Evolutionary conservation across 495 filamentous ascomycete species (phyloP), one percentile per base, ranked within the genome.

Genomic region (Poronia punctata): DNA sequence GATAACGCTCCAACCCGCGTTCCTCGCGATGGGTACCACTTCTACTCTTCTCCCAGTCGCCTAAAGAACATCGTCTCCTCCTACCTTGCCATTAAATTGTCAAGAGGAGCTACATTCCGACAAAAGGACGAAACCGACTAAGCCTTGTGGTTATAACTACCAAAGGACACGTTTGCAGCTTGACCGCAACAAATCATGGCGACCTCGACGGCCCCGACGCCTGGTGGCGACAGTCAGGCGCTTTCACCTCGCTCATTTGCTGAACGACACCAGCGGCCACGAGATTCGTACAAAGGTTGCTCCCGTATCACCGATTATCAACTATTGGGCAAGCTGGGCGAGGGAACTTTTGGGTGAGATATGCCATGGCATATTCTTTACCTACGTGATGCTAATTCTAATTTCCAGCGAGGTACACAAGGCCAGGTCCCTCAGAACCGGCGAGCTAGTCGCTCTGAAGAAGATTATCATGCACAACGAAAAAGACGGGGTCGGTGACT

Each of bases 381-480:
- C n/a, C 12, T 22, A 3, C n/a, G n/a, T n/a, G 8, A 34, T 38
- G 23, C 54, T 54, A 38, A 38, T 20, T 54, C 41, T 19, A 4
- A n/a, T 46, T 32, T 21, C 17, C 46, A 88, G 85, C 45, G 88
- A 95, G 67, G 92, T 98, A 35, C 84, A 96, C 60, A 90, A 89
- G 52, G 92, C 88, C 39, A 75, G 75, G 49, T 85, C 84, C 12
- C 82, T 77, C 52, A 83, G 70, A 49, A 84, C 79, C 10, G 80
- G 82, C 14, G 68, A 72, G 17, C 52, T 87, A 19, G 80, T 95
- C 29, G 92, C 92, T 3, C 54, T 99, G 52, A 99, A 99, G 74
- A 97, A 99, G 74, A 88, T 88, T 46, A 73, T 88, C 35, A 86
- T 87, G 80, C 84, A 87, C 48, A 84, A 86, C 57, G 82, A 86